Percentiles rank a stretch among this genome's conserved stretches.
phyloP scores from a whole-genome alignment of 1,139 yeast species.

The Kodamaea plutei region DNA sequence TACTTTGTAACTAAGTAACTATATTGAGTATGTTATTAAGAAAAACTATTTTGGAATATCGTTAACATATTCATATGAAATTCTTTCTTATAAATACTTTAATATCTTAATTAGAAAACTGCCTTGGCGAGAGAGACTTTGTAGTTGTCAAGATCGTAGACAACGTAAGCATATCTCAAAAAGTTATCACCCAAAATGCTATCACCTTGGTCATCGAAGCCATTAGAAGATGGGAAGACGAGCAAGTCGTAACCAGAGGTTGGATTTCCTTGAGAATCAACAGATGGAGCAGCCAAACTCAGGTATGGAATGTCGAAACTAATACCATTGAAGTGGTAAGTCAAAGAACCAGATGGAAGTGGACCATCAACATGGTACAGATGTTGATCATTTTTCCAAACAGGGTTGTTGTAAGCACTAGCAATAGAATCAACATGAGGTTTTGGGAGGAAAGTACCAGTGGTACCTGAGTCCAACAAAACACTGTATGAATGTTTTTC shows the following conservation, averaged over 20 bases:
- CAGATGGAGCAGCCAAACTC: constrained; percentile 4
- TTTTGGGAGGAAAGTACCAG: constrained; percentile 51
- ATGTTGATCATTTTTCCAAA: constrained; percentile 1
- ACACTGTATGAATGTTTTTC: constrained; percentile 28
- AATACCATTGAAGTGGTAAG: constrained; percentile 1
- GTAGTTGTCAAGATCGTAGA: constrained; percentile 24
- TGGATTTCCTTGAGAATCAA: not conserved
- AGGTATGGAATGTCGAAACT: constrained; percentile 1
- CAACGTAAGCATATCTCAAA: constrained; percentile 26
- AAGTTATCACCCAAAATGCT: constrained; percentile 26
- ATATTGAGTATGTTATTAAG: too few species aligned
- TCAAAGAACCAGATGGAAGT: not conserved
- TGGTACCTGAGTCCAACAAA: constrained; percentile 66
- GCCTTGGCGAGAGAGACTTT: constrained; percentile 23
- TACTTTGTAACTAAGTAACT: too few species aligned
- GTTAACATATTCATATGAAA: too few species aligned
- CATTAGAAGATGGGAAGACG: not conserved
- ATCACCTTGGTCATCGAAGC: not conserved
- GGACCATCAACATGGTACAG: constrained; percentile 5
- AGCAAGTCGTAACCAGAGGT: not conserved
- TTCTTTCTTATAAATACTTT: too few species aligned
- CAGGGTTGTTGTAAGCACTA: constrained; percentile 1
- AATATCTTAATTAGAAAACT: too few species aligned
- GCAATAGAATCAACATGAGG: constrained; percentile 38
- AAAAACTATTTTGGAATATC: too few species aligned